These are phyloP conservation scores for Fusarium pseudocircinatum DNA, from an alignment of 2,329 filamentous ascomycete genomes.

Conservation along the genomic window DNA sequence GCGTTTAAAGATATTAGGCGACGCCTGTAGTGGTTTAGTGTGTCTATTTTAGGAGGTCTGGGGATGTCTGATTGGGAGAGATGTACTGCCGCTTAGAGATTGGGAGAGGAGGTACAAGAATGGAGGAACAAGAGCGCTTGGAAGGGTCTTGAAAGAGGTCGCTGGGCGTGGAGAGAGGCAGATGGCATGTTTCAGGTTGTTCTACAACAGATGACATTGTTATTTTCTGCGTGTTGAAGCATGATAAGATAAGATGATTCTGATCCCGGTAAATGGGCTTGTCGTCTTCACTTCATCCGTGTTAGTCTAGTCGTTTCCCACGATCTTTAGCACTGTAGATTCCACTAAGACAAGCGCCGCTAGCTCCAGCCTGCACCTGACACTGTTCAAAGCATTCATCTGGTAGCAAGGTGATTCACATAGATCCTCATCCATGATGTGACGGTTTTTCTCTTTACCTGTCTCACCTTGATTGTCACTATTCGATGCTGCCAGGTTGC, in stretches of 20 bases:
- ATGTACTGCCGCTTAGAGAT: conserved; percentile 15
- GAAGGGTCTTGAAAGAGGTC: neutral
- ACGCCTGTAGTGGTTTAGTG: conserved; percentile 26
- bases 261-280: too few species aligned
- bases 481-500: neutral
- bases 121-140: conserved; percentile 37
- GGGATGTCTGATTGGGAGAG: conserved; percentile 25
- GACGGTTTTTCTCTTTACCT: neutral
- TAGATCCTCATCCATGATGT: neutral
- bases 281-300: neutral
- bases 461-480: neutral
- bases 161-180: conserved; percentile 35
- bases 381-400: neutral
- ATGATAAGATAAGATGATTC: neutral
- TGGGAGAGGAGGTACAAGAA: conserved; percentile 24
- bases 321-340: neutral
- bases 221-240: neutral
- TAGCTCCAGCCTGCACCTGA: neutral
- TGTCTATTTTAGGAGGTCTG: conserved; percentile 35
- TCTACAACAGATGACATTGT: neutral
- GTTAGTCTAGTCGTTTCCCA: neutral
- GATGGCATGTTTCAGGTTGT: conserved; percentile 36
- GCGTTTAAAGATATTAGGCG: conserved; percentile 42
- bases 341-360: neutral
- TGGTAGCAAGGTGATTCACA: neutral